Conservation (phyloP, 169 alveolate genomes). For the Cyclospora cayetanensis region DNA sequence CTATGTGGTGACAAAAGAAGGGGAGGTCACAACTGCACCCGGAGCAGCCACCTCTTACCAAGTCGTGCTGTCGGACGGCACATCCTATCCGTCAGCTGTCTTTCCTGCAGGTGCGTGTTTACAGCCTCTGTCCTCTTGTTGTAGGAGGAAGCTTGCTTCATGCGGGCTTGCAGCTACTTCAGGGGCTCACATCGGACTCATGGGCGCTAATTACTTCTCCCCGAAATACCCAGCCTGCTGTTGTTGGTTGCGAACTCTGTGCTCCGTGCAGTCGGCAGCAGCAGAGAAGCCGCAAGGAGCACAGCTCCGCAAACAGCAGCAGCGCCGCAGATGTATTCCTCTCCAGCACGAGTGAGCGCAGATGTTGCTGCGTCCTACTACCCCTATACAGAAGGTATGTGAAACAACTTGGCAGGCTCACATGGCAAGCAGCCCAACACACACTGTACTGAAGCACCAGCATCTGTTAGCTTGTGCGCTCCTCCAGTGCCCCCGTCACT, state of each 20-base stretch:
- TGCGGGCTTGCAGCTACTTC: too few species aligned
- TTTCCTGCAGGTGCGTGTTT: conserved; percentile 37
- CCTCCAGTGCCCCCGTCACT: not conserved
- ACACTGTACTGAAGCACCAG: not conserved
- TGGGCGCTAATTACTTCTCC: too few species aligned
- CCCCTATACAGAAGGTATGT: conserved; percentile 24
- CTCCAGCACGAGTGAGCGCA: conserved; percentile 18
- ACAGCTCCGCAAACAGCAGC: conserved; percentile 22
- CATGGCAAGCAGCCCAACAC: not conserved
- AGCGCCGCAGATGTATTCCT: conserved; percentile 35
- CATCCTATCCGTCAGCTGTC: conserved; percentile 58
- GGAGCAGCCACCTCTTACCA: conserved; percentile 48
- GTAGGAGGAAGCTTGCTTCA: not conserved
- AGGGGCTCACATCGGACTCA: too few species aligned
- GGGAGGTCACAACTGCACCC: conserved; percentile 10
- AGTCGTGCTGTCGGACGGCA: conserved; percentile 63
- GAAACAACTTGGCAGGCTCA: too few species aligned
- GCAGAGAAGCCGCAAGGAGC: conserved; percentile 4
- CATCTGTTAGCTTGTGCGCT: not conserved
- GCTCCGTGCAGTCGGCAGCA: conserved; percentile 25
- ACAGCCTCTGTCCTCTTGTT: not conserved
- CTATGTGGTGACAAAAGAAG: conserved; percentile 22
- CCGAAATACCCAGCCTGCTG: too few species aligned
- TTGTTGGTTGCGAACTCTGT: not conserved
- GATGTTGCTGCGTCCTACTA: conserved; percentile 16